Percentiles rank a stretch among this genome's conserved stretches.
Conservation (phyloP, 345 rosid genomes). For the Eucalyptus sp. region DNA sequence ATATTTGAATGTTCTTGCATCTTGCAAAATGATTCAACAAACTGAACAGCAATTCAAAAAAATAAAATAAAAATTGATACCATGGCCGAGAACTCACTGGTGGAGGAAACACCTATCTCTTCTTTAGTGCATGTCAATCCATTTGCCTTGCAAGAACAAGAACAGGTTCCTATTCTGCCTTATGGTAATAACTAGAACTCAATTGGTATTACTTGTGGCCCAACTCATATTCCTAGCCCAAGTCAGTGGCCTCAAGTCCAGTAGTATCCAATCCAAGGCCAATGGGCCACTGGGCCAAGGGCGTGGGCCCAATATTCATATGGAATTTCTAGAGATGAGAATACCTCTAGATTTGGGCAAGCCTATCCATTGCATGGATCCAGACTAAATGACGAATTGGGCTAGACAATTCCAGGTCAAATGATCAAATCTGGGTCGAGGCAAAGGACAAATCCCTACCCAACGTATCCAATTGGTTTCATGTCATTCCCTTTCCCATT, state of each 20-base stretch:
- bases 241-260: neutral
- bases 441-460: neutral
- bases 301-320: neutral
- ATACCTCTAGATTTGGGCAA: neutral
- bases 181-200: neutral
- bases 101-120: neutral
- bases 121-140: neutral
- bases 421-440: accelerated
- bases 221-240: too few species aligned
- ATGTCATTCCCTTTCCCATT: neutral
- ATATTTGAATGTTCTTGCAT: neutral
- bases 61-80: too few species aligned
- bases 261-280: neutral
- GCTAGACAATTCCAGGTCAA: neutral
- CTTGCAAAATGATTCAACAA: neutral
- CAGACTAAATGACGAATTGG: neutral
- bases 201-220: neutral
- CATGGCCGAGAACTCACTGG: neutral
- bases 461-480: neutral
- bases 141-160: neutral
- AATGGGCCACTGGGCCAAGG: neutral
- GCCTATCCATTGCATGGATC: neutral
- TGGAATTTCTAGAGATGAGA: neutral
- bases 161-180: neutral
- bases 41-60: neutral